Evolutionary conservation across 2,329 filamentous ascomycete species (phyloP).

Genomic region (Pyricularia sp.): DNA sequence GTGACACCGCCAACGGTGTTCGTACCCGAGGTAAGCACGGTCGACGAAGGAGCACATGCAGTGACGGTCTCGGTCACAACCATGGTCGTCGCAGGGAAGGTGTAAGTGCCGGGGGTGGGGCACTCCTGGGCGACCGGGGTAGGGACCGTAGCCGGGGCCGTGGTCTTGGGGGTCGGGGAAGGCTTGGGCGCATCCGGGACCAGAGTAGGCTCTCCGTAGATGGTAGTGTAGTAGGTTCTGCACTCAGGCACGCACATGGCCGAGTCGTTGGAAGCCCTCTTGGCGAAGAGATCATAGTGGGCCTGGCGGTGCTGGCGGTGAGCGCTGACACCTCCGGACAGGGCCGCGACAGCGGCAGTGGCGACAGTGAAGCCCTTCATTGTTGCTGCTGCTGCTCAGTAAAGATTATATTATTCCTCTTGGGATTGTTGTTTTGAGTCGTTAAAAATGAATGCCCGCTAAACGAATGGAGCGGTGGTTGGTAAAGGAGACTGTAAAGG

Average conservation of each 20-base stretch:
- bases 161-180: slow-evolving; percentile 9
- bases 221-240: slow-evolving; percentile 61
- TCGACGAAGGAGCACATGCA: slow-evolving; percentile 50
- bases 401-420: slow-evolving; percentile 15
- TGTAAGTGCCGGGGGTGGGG: slow-evolving; percentile 59
- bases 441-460: slow-evolving; percentile 62
- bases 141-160: slow-evolving; percentile 27
- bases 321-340: slow-evolving; percentile 43
- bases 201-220: slow-evolving; percentile 49
- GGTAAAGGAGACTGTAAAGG: slow-evolving; percentile 25
- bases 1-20: slow-evolving; percentile 62
- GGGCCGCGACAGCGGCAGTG: slow-evolving; percentile 45
- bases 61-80: slow-evolving; percentile 54
- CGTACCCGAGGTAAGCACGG: slow-evolving; percentile 47
- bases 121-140: slow-evolving; percentile 40
- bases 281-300: slow-evolving; percentile 38
- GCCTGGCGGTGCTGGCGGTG: slow-evolving; percentile 47
- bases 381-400: slow-evolving; percentile 22
- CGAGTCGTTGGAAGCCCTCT: slow-evolving; percentile 29
- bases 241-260: slow-evolving; percentile 48
- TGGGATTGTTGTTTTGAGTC: slow-evolving; percentile 14
- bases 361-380: slow-evolving; percentile 66
- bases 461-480: slow-evolving; percentile 73
- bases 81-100: slow-evolving; percentile 59
- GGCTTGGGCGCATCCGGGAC: slow-evolving; percentile 13